A percentile compares a stretch with the other conserved stretches of the same genome.
These are phyloP conservation scores for Aspergillus tamarii DNA, from an alignment of 2,329 filamentous ascomycete species.

Conservation along the genomic window DNA sequence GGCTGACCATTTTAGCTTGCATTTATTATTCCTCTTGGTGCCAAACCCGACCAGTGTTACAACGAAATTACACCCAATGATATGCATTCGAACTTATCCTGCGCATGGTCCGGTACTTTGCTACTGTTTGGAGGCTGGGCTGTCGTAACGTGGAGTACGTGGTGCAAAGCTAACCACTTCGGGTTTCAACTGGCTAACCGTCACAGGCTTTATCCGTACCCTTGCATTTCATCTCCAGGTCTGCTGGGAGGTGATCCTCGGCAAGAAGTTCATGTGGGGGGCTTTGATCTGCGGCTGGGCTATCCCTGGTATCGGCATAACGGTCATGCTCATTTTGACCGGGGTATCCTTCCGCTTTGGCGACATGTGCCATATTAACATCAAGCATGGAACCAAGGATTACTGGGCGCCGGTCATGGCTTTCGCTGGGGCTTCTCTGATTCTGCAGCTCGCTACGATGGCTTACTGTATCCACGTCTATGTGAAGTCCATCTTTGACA, in stretches of 20 bases:
- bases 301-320: conserved; percentile 74
- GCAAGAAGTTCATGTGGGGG: conserved; percentile 84
- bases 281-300: conserved; percentile 83
- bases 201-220: conserved; percentile 76
- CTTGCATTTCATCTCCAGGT: conserved; percentile 95
- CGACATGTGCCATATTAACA: conserved; percentile 90
- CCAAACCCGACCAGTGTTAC: conserved; percentile 78
- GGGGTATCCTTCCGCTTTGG: conserved; percentile 96
- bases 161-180: not conserved
- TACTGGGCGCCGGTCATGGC: conserved; percentile 89
- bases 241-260: conserved; percentile 93
- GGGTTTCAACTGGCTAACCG: not conserved
- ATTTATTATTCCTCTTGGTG: conserved; percentile 84
- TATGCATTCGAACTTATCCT: conserved; percentile 80
- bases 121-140: conserved; percentile 84
- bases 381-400: conserved; percentile 76
- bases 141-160: conserved; percentile 76
- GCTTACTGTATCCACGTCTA: conserved; percentile 95
- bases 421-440: conserved; percentile 73
- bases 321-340: conserved; percentile 77
- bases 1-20: conserved; percentile 64
- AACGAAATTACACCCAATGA: conserved; percentile 91
- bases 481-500: conserved; percentile 77
- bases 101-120: conserved; percentile 85
- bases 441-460: conserved; percentile 84